Base-by-base conservation (phyloP, 495 filamentous ascomycete genomes). In the Acidiella bohemica region DNA sequence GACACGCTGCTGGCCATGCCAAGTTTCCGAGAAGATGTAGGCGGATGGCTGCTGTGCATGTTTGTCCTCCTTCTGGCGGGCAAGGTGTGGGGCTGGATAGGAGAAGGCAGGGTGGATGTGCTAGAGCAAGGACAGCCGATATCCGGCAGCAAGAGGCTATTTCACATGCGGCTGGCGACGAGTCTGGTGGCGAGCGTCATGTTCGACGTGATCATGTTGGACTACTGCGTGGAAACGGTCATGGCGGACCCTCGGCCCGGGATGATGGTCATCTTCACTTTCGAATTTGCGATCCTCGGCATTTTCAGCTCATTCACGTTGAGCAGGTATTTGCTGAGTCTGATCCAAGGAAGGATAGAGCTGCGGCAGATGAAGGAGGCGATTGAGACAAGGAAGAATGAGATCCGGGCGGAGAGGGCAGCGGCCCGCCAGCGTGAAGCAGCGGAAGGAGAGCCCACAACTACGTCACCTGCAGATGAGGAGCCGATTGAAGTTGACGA, bases 221-320 rank as follows among this genome's bases (percentile, higher is more conserved):
- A 62, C 18, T 94, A 95, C 54, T 79, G 79, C 44, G 64, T 93
- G 50, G 68, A 74, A 8, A 82, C 80, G 2, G 86, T 97, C 19
- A 74, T 94, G 14, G 72, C 80, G 31, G 75, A 85, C 45, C 82
- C 90, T 0, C 75, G 82, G 14, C 86, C 90, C 0, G 86, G 90
- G 39, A 95, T 97, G 84, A 97, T 97, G 92, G 84, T 97, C 41
- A 96, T 96, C 86, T 97, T 97, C 54, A 77, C 86, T 13, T 96
- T 97, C 51, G 90, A 97, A 58, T 97, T 96, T 51, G 85, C 86
- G 10, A 74, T 97, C 42, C 61, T 96, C 42, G 66, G 75, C 3
- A 76, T 92, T 9, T 73, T 76, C 21, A 93, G 92, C 1, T 62
- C 75, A 16, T 88, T 87, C 19, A 94, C 84, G 6, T 63, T 71